Evolutionary conservation across 129 eudicot species (phyloP).

Genomic region (Lonicera japonica): DNA sequence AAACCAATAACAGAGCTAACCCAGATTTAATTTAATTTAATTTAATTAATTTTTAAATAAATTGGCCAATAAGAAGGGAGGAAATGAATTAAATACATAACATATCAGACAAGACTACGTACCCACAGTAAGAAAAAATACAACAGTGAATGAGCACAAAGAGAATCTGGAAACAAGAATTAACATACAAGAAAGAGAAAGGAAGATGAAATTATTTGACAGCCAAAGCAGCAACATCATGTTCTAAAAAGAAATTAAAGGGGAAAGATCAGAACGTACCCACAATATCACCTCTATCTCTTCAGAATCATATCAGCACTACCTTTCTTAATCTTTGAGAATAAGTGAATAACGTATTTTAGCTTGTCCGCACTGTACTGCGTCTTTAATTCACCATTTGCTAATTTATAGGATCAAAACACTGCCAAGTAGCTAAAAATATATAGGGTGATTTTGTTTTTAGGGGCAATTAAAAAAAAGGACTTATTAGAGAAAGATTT

Average conservation of each 20-base stretch:
- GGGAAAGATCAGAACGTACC: constrained; percentile 55
- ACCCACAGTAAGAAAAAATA: constrained; percentile 46
- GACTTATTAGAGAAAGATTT: too few species aligned
- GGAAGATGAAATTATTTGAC: constrained; percentile 70
- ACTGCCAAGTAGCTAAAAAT: too few species aligned
- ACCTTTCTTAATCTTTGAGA: constrained; percentile 20
- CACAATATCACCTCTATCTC: too few species aligned
- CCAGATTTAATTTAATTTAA: too few species aligned
- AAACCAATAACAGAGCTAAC: background rate
- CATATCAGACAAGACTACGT: constrained; percentile 10
- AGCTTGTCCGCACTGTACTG: too few species aligned
- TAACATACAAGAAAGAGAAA: background rate
- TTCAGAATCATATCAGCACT: background rate
- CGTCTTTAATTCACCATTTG: too few species aligned
- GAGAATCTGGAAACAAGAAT: background rate
- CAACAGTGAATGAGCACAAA: background rate
- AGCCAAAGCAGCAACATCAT: constrained; percentile 68
- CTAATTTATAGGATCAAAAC: too few species aligned
- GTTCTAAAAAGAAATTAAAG: constrained; percentile 56
- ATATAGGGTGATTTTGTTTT: too few species aligned
- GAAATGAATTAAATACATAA: too few species aligned
- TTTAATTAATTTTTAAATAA: too few species aligned
- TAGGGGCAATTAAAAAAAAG: too few species aligned
- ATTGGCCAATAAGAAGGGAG: background rate
- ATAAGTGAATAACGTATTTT: too few species aligned